Percentiles rank a stretch among this genome's conserved stretches.
Conservation (phyloP, 306 rosid species). For the Prunus dulcis region DNA sequence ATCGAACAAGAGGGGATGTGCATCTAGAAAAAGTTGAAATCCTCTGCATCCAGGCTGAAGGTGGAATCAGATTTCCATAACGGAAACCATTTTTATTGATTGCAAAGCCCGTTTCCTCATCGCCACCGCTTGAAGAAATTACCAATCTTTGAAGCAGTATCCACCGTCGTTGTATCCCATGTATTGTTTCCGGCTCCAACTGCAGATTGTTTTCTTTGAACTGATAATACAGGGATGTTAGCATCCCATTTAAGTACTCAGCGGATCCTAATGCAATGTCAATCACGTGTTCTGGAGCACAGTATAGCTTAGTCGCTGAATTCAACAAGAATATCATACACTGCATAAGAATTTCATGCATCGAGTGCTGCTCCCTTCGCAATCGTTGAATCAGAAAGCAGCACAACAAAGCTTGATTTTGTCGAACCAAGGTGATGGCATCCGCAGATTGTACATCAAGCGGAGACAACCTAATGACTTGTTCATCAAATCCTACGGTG, state of each 20-base stretch:
- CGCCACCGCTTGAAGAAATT: constrained; percentile 65
- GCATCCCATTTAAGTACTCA: constrained; percentile 64
- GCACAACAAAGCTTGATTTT: constrained; percentile 81
- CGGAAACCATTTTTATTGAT: constrained; percentile 41
- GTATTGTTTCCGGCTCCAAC: constrained; percentile 55
- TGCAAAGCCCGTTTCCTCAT: constrained; percentile 47
- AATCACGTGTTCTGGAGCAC: constrained; percentile 67
- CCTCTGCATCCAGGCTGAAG: constrained; percentile 85
- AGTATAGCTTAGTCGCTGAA: constrained; percentile 76
- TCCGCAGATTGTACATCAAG: constrained; percentile 61
- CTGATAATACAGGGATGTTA: constrained; percentile 55
- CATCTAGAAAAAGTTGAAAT: constrained; percentile 63
- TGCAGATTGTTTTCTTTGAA: constrained; percentile 51
- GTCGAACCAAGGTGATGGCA: constrained; percentile 88
- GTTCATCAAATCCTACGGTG: constrained; percentile 56
- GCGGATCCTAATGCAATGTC: constrained; percentile 76
- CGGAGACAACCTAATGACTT: constrained; percentile 55
- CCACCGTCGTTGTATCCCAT: constrained; percentile 76
- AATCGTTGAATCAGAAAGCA: constrained; percentile 60
- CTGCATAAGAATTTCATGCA: constrained; percentile 93
- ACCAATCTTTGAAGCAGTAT: constrained; percentile 77
- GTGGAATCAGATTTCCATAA: constrained; percentile 71
- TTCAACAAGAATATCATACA: constrained; percentile 72
- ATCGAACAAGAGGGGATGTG: constrained; percentile 73
- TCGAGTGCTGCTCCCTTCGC: constrained; percentile 57